Percentiles rank a stretch among this genome's conserved stretches.
Conservation (phyloP, 1,139 yeast species). For the Sugiyamaella neomexicana region DNA sequence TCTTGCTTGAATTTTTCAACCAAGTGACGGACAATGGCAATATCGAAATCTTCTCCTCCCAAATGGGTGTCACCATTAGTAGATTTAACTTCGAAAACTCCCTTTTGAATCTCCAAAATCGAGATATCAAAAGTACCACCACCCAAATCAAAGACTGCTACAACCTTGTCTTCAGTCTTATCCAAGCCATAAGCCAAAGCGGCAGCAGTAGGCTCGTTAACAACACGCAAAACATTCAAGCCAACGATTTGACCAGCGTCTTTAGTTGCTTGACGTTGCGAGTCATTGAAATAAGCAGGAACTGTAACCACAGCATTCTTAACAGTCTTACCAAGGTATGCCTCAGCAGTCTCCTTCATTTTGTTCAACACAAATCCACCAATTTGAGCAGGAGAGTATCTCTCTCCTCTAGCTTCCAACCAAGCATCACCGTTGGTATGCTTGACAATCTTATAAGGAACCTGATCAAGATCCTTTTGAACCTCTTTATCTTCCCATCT, state of each 20-base stretch:
- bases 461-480: constrained; percentile 94
- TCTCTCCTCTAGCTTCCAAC: constrained; percentile 95
- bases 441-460: constrained; percentile 95
- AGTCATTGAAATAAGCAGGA: constrained; percentile 97
- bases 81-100: constrained; percentile 85
- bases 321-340: constrained; percentile 79
- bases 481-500: constrained; percentile 95
- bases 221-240: constrained; percentile 92
- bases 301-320: constrained; percentile 95
- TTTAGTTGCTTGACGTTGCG: constrained; percentile 98
- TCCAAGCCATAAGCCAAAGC: constrained; percentile 97
- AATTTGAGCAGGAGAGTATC: constrained; percentile 88
- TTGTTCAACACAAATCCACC: constrained; percentile 97
- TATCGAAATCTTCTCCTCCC: constrained; percentile 85
- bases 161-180: constrained; percentile 69
- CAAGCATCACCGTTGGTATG: constrained; percentile 98
- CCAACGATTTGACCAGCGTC: constrained; percentile 99
- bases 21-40: constrained; percentile 82
- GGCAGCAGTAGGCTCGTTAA: constrained; percentile 99
- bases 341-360: constrained; percentile 97
- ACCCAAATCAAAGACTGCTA: constrained; percentile 85
- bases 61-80: constrained; percentile 89
- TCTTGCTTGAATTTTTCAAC: constrained; percentile 93
- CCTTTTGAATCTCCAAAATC: constrained; percentile 79
- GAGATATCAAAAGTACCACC: constrained; percentile 91